A percentile compares a stretch with the other conserved stretches of the same genome.
phyloP scores from a whole-genome alignment of 257 asterid genomes.

The Petunia secreta region DNA sequence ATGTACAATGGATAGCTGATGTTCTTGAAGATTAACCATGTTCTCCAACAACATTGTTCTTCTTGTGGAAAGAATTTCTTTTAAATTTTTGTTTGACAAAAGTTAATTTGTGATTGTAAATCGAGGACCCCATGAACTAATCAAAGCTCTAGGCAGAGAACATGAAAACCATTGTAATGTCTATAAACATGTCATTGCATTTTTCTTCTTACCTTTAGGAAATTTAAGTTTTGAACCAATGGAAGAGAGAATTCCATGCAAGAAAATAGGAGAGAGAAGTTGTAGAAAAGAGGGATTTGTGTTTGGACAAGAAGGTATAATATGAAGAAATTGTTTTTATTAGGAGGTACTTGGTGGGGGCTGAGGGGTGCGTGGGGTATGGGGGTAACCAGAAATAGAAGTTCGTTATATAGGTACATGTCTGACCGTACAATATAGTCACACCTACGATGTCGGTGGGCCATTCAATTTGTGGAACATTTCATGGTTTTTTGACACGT shows the following conservation, averaged over 20 bases:
- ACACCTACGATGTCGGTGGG: conserved; percentile 57
- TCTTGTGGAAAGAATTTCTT: background rate
- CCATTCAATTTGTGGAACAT: conserved; percentile 41
- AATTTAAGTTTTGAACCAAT: conserved; percentile 38
- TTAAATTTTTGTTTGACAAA: background rate
- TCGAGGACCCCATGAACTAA: background rate
- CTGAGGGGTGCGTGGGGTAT: background rate
- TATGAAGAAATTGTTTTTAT: background rate
- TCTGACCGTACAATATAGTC: conserved; percentile 51
- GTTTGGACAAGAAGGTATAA: conserved; percentile 1
- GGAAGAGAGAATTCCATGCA: conserved; percentile 41
- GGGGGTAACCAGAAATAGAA: conserved; percentile 29
- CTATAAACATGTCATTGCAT: background rate
- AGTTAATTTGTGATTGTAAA: background rate
- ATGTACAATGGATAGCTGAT: conserved; percentile 48
- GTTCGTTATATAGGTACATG: conserved; percentile 27
- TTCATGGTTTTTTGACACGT: conserved; percentile 31
- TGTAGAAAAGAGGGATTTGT: background rate
- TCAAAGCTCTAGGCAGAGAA: background rate
- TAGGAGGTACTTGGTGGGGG: too few relatives aligned
- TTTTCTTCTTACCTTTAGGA: conserved; percentile 25
- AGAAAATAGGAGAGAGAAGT: conserved; percentile 24
- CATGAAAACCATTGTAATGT: background rate
- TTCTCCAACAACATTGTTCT: conserved; percentile 55
- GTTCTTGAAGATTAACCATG: conserved; percentile 57